These are phyloP conservation scores for Acanthamoeba royreba DNA, from an alignment of 208 protist genomes.

Conservation along the genomic window DNA sequence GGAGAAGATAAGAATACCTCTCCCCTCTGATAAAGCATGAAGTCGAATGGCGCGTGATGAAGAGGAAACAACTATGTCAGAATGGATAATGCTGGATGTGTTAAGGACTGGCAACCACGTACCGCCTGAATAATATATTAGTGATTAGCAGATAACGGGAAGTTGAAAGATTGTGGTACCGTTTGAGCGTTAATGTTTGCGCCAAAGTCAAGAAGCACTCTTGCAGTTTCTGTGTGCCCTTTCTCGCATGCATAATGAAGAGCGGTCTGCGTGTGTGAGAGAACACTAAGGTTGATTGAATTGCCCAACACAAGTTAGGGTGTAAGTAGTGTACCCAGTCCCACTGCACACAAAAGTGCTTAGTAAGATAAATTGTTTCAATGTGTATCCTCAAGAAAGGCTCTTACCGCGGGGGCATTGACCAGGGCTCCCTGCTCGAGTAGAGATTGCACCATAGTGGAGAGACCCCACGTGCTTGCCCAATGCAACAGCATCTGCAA, in stretches of 20 bases:
- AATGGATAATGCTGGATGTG: no score
- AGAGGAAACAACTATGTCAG: neutral
- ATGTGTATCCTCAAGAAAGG: no score
- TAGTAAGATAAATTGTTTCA: no score
- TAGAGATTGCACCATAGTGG: neutral
- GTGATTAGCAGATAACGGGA: neutral
- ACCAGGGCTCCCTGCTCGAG: constrained; percentile 5
- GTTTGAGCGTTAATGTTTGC: neutral
- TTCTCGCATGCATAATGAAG: neutral
- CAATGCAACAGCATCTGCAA: neutral
- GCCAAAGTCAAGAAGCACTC: neutral
- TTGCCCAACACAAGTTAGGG: no score
- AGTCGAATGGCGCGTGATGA: no score
- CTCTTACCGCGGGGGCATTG: neutral
- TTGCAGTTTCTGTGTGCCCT: neutral
- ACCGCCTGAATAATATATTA: neutral
- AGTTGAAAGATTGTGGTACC: neutral
- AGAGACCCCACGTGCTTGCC: neutral
- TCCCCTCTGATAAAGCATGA: no score
- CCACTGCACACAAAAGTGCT: no score
- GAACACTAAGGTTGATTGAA: no score
- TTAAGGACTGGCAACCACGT: neutral
- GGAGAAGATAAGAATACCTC: no score
- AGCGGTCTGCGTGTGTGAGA: neutral
- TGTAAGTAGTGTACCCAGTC: no score